phyloP scores from a whole-genome alignment of 768 basidiomycete species.

The Lentinula raphanica region DNA sequence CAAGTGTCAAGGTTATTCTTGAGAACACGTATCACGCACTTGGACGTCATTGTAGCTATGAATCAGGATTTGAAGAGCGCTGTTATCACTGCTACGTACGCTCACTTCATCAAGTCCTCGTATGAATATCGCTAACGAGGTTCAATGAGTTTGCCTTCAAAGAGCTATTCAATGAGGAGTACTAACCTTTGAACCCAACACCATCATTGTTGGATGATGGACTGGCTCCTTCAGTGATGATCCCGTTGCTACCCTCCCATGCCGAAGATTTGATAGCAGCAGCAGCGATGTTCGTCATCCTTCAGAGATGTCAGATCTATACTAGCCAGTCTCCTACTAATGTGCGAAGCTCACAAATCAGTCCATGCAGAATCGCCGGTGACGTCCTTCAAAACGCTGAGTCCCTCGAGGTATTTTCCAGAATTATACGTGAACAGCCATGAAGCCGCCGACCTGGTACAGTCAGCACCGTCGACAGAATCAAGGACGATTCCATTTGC shows the following conservation, averaged over 20 bases:
- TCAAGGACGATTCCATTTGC: slow-evolving; percentile 39
- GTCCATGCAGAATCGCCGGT: slow-evolving; percentile 38
- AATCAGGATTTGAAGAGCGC: slow-evolving; percentile 33
- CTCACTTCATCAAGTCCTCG: slow-evolving; percentile 44
- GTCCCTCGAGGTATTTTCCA: slow-evolving; percentile 49
- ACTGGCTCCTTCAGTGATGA: slow-evolving; percentile 48
- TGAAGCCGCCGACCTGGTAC: slow-evolving; percentile 36
- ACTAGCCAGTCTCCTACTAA: slow-evolving; percentile 2
- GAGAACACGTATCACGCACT: slow-evolving; percentile 20
- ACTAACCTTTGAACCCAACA: slow-evolving; percentile 48
- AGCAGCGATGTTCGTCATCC: slow-evolving; percentile 32
- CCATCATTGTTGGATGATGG: slow-evolving; percentile 36
- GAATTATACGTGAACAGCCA: slow-evolving; percentile 53
- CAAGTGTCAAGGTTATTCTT: not conserved
- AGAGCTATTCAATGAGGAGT: not conserved
- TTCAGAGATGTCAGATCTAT: slow-evolving; percentile 15
- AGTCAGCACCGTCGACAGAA: slow-evolving; percentile 41
- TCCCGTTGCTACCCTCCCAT: slow-evolving; percentile 46
- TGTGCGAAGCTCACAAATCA: slow-evolving; percentile 27
- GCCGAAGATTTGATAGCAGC: slow-evolving; percentile 35
- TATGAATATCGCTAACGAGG: slow-evolving; percentile 35
- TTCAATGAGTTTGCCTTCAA: not conserved
- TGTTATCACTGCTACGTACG: slow-evolving; percentile 31
- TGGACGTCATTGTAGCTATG: slow-evolving; percentile 50
- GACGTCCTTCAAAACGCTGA: slow-evolving; percentile 38